phyloP scores from a whole-genome alignment of 176 grass and related monocot genomes.

The Chrysopogon serrulatus region DNA sequence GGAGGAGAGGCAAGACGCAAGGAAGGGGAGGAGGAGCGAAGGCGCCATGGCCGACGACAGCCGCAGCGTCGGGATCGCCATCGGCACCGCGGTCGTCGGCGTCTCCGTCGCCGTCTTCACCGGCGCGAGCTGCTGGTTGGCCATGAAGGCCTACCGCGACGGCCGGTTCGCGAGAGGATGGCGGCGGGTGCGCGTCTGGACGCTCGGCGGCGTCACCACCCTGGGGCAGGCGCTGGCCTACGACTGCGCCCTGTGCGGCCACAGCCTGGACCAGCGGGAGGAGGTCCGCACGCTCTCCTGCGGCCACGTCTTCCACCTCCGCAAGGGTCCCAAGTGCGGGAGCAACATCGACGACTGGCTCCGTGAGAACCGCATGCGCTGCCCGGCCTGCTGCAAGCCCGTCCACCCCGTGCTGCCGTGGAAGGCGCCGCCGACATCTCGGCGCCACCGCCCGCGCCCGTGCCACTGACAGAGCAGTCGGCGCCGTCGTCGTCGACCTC shows the following conservation, averaged over 20 bases:
- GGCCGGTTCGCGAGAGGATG: not conserved
- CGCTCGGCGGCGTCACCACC: conserved; percentile 15
- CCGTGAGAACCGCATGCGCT: not conserved
- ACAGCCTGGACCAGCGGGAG: not conserved
- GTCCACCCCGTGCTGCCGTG: not conserved
- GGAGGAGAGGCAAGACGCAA: not conserved
- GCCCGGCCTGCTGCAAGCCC: not conserved
- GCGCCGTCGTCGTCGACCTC: not conserved
- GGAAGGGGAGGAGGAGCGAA: not conserved
- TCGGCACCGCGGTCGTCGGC: not conserved
- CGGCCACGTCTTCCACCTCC: not conserved
- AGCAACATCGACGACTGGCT: not conserved
- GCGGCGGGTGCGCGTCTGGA: not conserved
- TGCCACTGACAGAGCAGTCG: not conserved
- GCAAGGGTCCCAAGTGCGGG: not conserved
- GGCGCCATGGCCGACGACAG: not conserved
- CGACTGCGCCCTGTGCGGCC: not conserved
- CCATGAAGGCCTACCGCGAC: not conserved
- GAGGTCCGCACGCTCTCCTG: conserved; percentile 19
- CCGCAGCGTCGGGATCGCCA: not conserved
- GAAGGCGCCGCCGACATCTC: not conserved
- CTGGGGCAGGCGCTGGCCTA: not conserved
- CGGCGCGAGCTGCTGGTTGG: not conserved
- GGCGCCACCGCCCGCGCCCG: not conserved
- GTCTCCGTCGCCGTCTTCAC: not conserved